Conservation (phyloP, 1,284 basidiomycete species). For the Trametes hirsuta region DNA sequence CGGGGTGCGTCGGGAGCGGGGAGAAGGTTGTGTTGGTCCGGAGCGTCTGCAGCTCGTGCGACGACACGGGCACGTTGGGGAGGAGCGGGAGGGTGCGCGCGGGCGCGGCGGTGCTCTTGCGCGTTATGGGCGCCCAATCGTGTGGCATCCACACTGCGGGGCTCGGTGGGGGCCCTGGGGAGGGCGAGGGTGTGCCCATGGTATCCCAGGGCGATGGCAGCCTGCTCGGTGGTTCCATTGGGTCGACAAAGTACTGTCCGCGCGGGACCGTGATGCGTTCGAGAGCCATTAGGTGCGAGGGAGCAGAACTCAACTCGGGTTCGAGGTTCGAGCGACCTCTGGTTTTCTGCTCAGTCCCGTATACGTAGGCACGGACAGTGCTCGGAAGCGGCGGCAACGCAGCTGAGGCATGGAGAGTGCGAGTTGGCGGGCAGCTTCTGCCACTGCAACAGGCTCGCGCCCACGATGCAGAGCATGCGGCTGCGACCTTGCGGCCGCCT, state of each 20-base stretch:
- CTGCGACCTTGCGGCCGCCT: conserved; percentile 4
- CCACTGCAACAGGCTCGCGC: background rate
- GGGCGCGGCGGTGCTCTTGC: background rate
- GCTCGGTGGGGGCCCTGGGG: conserved; percentile 21
- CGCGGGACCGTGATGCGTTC: too few relatives aligned
- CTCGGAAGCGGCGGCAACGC: too few relatives aligned
- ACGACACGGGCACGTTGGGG: background rate
- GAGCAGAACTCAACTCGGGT: too few relatives aligned
- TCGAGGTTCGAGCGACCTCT: too few relatives aligned
- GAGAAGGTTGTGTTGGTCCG: conserved; percentile 17
- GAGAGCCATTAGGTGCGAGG: too few relatives aligned
- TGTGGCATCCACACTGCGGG: conserved; percentile 22
- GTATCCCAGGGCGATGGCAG: conserved; percentile 20
- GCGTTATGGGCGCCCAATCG: conserved; percentile 13
- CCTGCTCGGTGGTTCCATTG: conserved; percentile 15
- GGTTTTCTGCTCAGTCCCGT: too few relatives aligned
- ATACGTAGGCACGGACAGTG: too few relatives aligned
- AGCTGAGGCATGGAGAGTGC: too few relatives aligned
- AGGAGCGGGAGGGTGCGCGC: conserved; percentile 20
- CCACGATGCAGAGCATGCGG: conserved; percentile 4
- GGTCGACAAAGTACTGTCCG: background rate
- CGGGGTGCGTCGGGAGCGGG: conserved; percentile 22
- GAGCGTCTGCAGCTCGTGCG: conserved; percentile 3
- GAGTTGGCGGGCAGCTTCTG: too few relatives aligned
- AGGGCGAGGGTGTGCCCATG: conserved; percentile 19